phyloP scores from a whole-genome alignment of 768 basidiomycete genomes.

The Lentinula lateritia region DNA sequence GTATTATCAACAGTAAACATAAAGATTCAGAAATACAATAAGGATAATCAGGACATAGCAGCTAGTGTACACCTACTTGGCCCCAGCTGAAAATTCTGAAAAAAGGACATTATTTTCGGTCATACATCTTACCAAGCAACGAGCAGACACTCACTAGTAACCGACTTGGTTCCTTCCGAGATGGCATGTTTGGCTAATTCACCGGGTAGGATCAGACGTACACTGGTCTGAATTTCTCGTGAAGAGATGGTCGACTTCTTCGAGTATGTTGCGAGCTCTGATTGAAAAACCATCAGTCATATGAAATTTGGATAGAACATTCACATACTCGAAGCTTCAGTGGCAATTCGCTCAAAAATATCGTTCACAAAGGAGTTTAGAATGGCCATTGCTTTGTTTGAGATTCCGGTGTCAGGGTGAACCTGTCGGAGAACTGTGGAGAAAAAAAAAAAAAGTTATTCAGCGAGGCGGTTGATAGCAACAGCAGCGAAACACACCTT shows the following conservation, averaged over 20 bases:
- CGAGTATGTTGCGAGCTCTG: slow-evolving; percentile 79
- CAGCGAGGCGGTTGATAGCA: neutral
- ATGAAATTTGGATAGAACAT: neutral
- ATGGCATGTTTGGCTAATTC: slow-evolving; percentile 87
- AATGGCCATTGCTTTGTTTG: slow-evolving; percentile 84
- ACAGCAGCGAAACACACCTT: slow-evolving; percentile 38
- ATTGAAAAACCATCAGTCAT: neutral
- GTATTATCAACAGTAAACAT: neutral
- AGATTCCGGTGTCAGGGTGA: slow-evolving; percentile 91
- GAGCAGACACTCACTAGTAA: slow-evolving; percentile 42
- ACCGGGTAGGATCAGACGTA: slow-evolving; percentile 79
- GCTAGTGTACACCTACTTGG: slow-evolving; percentile 20
- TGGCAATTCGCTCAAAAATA: slow-evolving; percentile 77
- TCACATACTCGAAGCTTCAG: slow-evolving; percentile 61
- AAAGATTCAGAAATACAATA: slow-evolving; percentile 3
- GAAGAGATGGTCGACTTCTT: slow-evolving; percentile 92
- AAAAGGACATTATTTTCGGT: slow-evolving; percentile 7
- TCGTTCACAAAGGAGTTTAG: slow-evolving; percentile 83
- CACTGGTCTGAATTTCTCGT: slow-evolving; percentile 83
- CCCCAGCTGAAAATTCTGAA: slow-evolving; percentile 48
- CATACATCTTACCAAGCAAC: neutral
- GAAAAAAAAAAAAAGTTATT: neutral
- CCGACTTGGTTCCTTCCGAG: slow-evolving; percentile 76
- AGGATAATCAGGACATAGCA: neutral
- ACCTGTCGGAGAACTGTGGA: slow-evolving; percentile 77